Evolutionary conservation across 495 filamentous ascomycete genomes (phyloP).

Genomic region (Astrothelium subdiscretum): DNA sequence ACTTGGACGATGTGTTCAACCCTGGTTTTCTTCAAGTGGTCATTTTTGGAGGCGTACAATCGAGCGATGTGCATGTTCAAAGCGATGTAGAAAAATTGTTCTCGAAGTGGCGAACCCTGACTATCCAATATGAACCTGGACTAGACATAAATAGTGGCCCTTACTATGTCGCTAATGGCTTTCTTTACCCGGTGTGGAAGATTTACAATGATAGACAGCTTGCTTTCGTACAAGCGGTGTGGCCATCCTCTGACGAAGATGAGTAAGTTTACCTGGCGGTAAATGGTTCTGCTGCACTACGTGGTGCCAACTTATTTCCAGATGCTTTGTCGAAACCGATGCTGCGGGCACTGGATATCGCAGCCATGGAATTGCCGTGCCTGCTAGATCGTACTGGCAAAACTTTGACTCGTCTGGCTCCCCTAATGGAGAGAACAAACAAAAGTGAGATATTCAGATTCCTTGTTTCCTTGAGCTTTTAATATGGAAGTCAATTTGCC

Average conservation of each 20-base stretch:
- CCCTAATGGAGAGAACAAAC: neutral
- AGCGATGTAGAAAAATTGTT: neutral
- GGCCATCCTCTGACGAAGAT: neutral
- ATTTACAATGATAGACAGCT: neutral
- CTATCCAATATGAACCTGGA: neutral
- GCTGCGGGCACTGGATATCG: neutral
- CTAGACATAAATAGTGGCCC: neutral
- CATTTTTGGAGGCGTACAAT: neutral
- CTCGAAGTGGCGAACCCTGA: neutral
- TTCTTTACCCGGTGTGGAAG: neutral
- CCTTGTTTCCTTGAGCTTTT: neutral
- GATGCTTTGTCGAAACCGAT: neutral
- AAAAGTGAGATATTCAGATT: neutral
- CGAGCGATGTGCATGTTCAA: neutral
- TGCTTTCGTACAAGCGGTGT: neutral
- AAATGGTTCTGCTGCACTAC: no score
- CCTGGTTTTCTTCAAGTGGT: neutral
- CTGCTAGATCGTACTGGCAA: neutral
- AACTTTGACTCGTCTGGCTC: neutral
- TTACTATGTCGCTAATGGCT: neutral
- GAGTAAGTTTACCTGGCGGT: neutral
- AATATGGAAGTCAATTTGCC: neutral
- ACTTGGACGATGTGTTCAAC: neutral
- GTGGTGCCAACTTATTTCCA: no score
- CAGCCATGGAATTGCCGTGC: neutral